Evolutionary conservation across 225 moss, liverwort and hornwort genomes (phyloP).

Genomic region (Physcomitrium patens): DNA sequence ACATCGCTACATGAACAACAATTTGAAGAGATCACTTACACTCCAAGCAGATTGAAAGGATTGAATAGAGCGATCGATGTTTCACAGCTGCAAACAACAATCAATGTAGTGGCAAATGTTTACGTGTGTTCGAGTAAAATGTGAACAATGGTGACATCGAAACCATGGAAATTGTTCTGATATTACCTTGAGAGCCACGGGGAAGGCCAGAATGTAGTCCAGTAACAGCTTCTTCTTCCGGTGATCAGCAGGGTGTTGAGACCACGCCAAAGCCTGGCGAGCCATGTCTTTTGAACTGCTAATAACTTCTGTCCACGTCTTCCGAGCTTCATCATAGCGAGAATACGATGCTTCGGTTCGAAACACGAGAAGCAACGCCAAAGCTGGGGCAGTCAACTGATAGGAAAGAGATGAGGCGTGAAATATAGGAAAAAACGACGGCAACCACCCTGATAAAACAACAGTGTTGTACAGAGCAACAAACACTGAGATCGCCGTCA

Average conservation of each 20-base stretch:
- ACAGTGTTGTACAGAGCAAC: constrained; percentile 71
- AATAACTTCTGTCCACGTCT: constrained; percentile 90
- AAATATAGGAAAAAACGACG: constrained; percentile 65
- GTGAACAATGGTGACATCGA: neutral
- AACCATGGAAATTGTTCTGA: neutral
- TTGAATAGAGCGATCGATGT: neutral
- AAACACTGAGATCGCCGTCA: constrained; percentile 70
- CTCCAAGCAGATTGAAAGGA: neutral
- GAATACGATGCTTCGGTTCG: constrained; percentile 95
- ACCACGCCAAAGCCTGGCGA: constrained; percentile 78
- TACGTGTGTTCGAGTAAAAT: neutral
- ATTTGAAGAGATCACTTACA: neutral
- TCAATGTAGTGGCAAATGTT: neutral
- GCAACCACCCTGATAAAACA: constrained; percentile 57
- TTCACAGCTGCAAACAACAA: neutral
- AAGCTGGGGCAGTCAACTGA: constrained; percentile 89
- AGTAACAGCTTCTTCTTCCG: constrained; percentile 56
- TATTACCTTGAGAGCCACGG: constrained; percentile 82
- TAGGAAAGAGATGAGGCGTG: constrained; percentile 84
- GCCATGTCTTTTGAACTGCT: constrained; percentile 79
- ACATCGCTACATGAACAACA: neutral
- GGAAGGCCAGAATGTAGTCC: constrained; percentile 80
- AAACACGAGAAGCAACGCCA: constrained; percentile 92
- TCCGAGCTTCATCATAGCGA: constrained; percentile 89
- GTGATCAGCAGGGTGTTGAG: constrained; percentile 56